A percentile compares a stretch with the other conserved stretches of the same genome.
phyloP scores from a whole-genome alignment of 2,329 filamentous ascomycete genomes.

The Huntiella savannae region DNA sequence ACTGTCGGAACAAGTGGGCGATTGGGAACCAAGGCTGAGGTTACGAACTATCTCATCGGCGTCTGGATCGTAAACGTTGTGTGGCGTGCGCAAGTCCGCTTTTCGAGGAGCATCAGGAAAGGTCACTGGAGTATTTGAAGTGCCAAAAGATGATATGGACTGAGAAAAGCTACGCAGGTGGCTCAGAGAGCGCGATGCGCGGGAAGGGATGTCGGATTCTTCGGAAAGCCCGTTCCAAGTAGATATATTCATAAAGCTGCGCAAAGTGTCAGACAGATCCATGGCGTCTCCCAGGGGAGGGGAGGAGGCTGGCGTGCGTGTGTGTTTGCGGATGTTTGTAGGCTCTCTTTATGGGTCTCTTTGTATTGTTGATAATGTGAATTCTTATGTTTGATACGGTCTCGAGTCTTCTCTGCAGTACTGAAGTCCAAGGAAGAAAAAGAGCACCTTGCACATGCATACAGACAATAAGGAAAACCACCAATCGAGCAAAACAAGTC shows the following conservation, averaged over 20 bases:
- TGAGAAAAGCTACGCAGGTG: constrained; percentile 10
- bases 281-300: background rate
- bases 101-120: constrained; percentile 2
- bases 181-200: constrained; percentile 7
- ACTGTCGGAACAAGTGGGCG: constrained; percentile 1
- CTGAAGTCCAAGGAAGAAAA: too few relatives aligned
- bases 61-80: constrained; percentile 11
- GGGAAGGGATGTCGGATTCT: constrained; percentile 7
- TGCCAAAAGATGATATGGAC: constrained; percentile 5
- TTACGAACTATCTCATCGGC: constrained; percentile 4
- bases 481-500: too few relatives aligned
- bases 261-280: constrained; percentile 9
- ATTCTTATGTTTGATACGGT: too few relatives aligned
- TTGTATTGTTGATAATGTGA: too few relatives aligned
- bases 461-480: too few relatives aligned
- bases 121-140: constrained; percentile 1
- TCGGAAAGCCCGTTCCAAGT: constrained; percentile 29
- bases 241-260: constrained; percentile 34
- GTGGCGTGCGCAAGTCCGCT: constrained; percentile 4
- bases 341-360: too few relatives aligned
- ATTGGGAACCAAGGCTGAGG: background rate
- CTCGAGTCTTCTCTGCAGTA: too few relatives aligned
- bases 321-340: too few relatives aligned
- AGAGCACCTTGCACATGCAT: too few relatives aligned
- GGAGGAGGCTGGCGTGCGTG: too few relatives aligned